Base-by-base conservation (phyloP, 192 early-diverging fungal genomes). In the Entomortierella lignicola region DNA sequence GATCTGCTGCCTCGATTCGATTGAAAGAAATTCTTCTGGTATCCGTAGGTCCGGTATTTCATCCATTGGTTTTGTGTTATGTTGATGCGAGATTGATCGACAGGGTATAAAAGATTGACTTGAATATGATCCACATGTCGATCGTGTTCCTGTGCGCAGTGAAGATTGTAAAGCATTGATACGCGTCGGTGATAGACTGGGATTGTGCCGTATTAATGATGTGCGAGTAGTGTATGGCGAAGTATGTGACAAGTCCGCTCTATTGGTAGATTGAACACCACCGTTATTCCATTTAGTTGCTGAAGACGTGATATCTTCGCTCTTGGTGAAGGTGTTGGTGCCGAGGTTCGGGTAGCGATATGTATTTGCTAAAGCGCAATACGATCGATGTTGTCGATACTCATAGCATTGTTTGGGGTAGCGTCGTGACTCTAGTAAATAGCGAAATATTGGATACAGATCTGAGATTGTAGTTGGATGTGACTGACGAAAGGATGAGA, bases 401-500 rank as follows among this genome's bases (percentile, higher is more conserved):
- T 1, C 8, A 21, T 37, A 23, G n/a, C 25, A n/a, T 58, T 10
- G 29, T 20, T 39, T 58, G 2, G 17, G 56, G 20, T 47, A 26
- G 21, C 17, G 44, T 34, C 69, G 55, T 62, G 69, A 71, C 18
- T 70, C 67, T 15, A 79, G 51, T 0, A 79, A 63, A 8, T 41
- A 66, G 8, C 75, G 67, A 30, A 79, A 79, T 1, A 79, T 37
- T 48, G 66, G 66, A 30, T 79, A 79, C 6, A 79, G 75, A 51
- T 79, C 75, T 30, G 75, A 66, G 1, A 79, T 60, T 52, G 73
- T 77, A 0, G 61, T n/a, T n/a, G 47, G 31, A 27, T 52, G 31
- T 15, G n/a, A 12, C 21, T 52, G 54, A 11, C 51, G 55, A 20
- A 42, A 43, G 12, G 37, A 27, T 2, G 66, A 43, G 42, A 7